A percentile compares a stretch with the other conserved stretches of the same genome.
phyloP scores from a whole-genome alignment of 139 green algal genomes.

The Edaphochlamys debaryana region DNA sequence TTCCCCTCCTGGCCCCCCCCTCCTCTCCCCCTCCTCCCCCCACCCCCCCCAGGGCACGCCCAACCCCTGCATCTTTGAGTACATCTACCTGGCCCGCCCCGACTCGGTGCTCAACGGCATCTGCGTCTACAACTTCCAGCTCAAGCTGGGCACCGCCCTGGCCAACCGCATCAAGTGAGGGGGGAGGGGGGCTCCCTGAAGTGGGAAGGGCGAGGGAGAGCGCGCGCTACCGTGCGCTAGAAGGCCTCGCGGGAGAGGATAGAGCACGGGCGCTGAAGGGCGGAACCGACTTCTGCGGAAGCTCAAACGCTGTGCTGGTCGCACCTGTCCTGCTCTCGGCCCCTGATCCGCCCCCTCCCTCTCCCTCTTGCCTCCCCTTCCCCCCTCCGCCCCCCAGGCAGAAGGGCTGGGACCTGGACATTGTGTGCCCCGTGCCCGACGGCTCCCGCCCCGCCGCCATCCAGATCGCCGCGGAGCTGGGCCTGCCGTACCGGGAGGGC shows the following conservation, averaged over 20 bases:
- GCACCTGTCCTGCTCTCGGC: not conserved
- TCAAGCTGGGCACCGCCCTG: conserved; percentile 85
- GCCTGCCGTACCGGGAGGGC: conserved; percentile 94
- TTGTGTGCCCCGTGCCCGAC: conserved; percentile 94
- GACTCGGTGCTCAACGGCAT: conserved; percentile 96
- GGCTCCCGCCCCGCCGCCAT: conserved; percentile 91
- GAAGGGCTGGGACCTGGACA: conserved; percentile 90
- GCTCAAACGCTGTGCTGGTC: too few species aligned
- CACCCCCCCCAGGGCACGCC: conserved; percentile 41
- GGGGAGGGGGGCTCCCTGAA: too few species aligned
- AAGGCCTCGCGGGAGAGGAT: too few species aligned
- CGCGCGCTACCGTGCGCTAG: too few species aligned
- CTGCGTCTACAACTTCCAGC: conserved; percentile 97
- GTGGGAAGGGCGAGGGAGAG: too few species aligned
- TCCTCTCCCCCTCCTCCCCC: not conserved
- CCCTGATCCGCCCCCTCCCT: not conserved
- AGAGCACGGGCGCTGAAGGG: too few species aligned
- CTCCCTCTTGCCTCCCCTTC: too few species aligned
- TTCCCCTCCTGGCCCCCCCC: too few species aligned
- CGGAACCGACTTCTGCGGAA: too few species aligned
- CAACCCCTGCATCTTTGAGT: conserved; percentile 98
- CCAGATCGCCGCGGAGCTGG: conserved; percentile 76
- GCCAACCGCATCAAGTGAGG: conserved; percentile 78
- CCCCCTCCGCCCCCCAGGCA: conserved; percentile 53
- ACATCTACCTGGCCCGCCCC: conserved; percentile 97